phyloP scores from a whole-genome alignment of 1,284 basidiomycete species.

The Ceratobasidium sp. region DNA sequence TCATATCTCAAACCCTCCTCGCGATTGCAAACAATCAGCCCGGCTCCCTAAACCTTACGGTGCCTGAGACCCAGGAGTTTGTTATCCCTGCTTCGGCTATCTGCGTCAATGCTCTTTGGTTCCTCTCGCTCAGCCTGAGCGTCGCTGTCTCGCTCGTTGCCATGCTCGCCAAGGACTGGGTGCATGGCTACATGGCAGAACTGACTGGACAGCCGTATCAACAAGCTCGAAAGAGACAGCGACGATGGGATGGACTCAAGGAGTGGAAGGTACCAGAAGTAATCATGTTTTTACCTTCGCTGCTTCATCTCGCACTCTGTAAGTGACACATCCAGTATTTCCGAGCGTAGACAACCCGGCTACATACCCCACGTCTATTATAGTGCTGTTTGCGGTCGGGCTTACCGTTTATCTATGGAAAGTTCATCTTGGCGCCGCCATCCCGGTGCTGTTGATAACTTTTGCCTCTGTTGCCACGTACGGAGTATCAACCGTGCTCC shows the following conservation, averaged over 20 bases:
- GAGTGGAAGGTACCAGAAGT: constrained; percentile 24
- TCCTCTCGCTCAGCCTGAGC: constrained; percentile 20
- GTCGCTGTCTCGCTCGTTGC: constrained; percentile 6
- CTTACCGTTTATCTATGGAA: constrained; percentile 12
- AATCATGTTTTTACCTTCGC: constrained; percentile 12
- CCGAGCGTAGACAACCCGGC: not conserved
- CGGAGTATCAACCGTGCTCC: not conserved
- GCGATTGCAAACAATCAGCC: not conserved
- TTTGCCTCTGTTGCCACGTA: not conserved
- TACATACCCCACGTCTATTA: too few relatives aligned
- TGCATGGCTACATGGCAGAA: not conserved
- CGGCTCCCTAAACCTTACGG: not conserved
- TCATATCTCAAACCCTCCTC: not conserved
- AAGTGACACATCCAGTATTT: not conserved
- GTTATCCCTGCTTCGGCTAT: not conserved
- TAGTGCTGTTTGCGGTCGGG: constrained; percentile 25
- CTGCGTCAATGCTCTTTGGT: constrained; percentile 30
- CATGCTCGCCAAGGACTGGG: constrained; percentile 33
- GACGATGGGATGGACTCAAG: constrained; percentile 10
- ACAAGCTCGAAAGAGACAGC: constrained; percentile 15
- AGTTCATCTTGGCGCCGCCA: not conserved
- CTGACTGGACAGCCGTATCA: constrained; percentile 22
- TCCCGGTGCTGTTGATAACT: not conserved
- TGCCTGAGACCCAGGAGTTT: not conserved
- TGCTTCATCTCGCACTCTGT: constrained; percentile 24